Evolutionary conservation across 2,329 filamentous ascomycete genomes (phyloP).

Genomic region (Sporothrix curviconia): DNA sequence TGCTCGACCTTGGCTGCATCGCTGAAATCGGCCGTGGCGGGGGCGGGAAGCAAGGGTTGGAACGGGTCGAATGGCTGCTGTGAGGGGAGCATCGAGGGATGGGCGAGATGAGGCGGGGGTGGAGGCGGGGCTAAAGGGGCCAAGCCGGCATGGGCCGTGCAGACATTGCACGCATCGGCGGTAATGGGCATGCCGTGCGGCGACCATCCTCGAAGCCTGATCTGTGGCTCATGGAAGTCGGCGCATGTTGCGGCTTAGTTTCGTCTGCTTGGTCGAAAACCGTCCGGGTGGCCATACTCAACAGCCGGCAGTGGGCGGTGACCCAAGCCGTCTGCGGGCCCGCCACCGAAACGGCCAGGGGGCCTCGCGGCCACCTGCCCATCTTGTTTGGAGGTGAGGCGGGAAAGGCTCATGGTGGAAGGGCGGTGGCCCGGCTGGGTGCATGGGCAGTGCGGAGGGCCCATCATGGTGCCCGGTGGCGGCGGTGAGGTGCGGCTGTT

Average conservation of each 20-base stretch:
- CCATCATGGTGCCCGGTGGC: not conserved
- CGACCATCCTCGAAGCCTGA: conserved; percentile 39
- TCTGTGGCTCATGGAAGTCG: conserved; percentile 38
- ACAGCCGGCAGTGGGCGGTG: conserved; percentile 24
- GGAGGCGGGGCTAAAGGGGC: conserved; percentile 26
- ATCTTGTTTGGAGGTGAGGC: not conserved
- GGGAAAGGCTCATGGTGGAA: not conserved
- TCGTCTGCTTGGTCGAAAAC: conserved; percentile 38
- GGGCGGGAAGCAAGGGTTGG: not conserved
- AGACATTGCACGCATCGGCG: conserved; percentile 21
- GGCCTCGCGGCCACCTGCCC: conserved; percentile 14
- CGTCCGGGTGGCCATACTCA: conserved; percentile 32
- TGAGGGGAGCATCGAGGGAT: conserved; percentile 23
- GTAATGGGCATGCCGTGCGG: too few species aligned
- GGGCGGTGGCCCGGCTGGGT: not conserved
- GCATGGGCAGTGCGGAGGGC: not conserved
- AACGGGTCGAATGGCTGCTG: too few species aligned
- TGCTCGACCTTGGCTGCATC: not conserved
- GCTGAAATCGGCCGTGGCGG: not conserved
- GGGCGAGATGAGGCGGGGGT: conserved; percentile 18
- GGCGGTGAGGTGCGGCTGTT: not conserved
- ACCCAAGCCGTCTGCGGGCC: conserved; percentile 35
- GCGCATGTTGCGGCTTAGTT: conserved; percentile 27
- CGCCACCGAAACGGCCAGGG: conserved; percentile 20
- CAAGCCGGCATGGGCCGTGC: conserved; percentile 45